phyloP scores from a whole-genome alignment of 768 basidiomycete species.

The Phanerodontia chrysosporium region DNA sequence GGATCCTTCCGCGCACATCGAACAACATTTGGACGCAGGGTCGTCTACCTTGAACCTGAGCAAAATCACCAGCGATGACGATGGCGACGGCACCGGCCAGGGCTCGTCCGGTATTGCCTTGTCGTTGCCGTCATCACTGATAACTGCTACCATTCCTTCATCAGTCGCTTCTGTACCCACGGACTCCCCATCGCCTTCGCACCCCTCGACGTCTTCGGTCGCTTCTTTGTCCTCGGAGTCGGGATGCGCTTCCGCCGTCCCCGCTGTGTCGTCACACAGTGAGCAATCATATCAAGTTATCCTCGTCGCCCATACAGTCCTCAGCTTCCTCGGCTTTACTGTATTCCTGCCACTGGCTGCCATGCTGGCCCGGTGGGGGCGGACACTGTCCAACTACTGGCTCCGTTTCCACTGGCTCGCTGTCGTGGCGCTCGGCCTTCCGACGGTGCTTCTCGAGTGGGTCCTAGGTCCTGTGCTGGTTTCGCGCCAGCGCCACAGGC shows the following conservation, averaged over 20 bases:
- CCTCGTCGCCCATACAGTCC: conserved; percentile 49
- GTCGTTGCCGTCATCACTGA: background rate
- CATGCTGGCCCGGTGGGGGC: conserved; percentile 49
- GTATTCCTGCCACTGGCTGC: conserved; percentile 51
- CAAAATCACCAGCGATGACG: conserved; percentile 16
- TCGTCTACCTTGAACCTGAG: conserved; percentile 30
- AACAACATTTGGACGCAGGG: conserved; percentile 34
- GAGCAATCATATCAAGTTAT: conserved; percentile 27
- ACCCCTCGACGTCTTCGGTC: conserved; percentile 10
- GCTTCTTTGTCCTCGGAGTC: conserved; percentile 8
- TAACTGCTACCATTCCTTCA: background rate
- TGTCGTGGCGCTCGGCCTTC: conserved; percentile 45
- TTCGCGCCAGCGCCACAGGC: conserved; percentile 34
- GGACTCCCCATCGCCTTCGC: background rate
- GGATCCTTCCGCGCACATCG: conserved; percentile 27
- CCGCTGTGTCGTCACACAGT: conserved; percentile 9
- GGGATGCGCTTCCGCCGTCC: conserved; percentile 11
- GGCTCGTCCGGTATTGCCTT: background rate
- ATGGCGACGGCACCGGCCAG: background rate
- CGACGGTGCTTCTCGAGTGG: conserved; percentile 46
- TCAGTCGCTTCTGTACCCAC: background rate
- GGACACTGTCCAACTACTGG: conserved; percentile 51
- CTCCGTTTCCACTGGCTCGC: conserved; percentile 50
- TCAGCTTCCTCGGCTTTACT: conserved; percentile 52
- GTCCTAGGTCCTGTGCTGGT: conserved; percentile 46